Conservation (phyloP, 345 rosid species). For the Noccaea bulbosa region DNA sequence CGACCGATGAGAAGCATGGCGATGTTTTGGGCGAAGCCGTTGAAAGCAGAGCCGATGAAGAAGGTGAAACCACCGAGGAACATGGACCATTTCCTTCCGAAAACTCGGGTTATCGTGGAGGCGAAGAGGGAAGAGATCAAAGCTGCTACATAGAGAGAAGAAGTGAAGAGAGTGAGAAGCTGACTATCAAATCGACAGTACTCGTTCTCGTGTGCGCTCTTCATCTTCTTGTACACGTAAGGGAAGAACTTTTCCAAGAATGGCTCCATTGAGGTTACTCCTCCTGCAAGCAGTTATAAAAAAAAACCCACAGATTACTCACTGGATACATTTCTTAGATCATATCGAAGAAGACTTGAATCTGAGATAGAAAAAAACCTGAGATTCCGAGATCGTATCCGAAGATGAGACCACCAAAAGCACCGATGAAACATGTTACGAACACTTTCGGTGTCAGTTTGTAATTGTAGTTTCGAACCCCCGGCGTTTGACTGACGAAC, state of each 20-base stretch:
- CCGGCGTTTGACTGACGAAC: constrained; percentile 43
- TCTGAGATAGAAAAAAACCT: constrained; percentile 42
- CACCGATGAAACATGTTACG: constrained; percentile 72
- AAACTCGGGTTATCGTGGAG: constrained; percentile 54
- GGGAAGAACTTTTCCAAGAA: constrained; percentile 74
- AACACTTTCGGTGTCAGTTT: constrained; percentile 62
- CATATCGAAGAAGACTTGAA: not conserved
- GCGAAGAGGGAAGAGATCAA: constrained; percentile 69
- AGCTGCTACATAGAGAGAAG: constrained; percentile 80
- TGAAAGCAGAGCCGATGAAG: constrained; percentile 63
- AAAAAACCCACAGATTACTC: not conserved
- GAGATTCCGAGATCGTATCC: constrained; percentile 89
- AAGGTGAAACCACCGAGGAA: constrained; percentile 62
- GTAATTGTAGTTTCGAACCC: constrained; percentile 52
- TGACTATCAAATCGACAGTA: constrained; percentile 81
- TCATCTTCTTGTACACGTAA: constrained; percentile 45
- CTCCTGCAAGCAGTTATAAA: constrained; percentile 48
- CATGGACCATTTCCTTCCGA: constrained; percentile 78
- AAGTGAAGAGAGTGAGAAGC: constrained; percentile 70
- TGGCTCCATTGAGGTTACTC: constrained; percentile 82
- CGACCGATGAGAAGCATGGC: constrained; percentile 69
- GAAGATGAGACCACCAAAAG: constrained; percentile 84
- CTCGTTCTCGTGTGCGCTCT: constrained; percentile 47
- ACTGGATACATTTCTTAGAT: not conserved
- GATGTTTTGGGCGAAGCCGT: constrained; percentile 59